These are phyloP conservation scores for Elymus sibiricus DNA, from an alignment of 176 grass and related monocot species.

Conservation along the genomic window DNA sequence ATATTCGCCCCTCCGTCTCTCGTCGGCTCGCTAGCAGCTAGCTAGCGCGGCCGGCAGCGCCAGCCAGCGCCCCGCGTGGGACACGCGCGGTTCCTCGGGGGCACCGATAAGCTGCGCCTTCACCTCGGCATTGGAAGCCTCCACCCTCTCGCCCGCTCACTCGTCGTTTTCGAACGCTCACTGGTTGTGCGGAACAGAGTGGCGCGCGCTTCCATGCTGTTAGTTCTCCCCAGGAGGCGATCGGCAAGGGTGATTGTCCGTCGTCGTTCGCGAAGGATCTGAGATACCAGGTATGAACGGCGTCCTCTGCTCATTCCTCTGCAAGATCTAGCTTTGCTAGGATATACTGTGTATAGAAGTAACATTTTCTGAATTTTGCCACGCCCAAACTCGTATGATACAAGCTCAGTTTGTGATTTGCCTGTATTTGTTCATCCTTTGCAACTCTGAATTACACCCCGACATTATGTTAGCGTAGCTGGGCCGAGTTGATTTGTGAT, in stretches of 20 bases:
- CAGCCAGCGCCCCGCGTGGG: slow-evolving; percentile 13
- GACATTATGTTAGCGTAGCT: neutral
- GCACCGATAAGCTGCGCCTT: slow-evolving; percentile 36
- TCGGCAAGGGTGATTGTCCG: neutral
- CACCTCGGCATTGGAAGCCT: slow-evolving; percentile 33
- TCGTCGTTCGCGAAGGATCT: neutral
- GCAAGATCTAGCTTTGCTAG: neutral
- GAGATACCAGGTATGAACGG: neutral
- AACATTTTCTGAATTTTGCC: neutral
- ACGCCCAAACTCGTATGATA: too few relatives aligned
- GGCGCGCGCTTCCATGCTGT: neutral
- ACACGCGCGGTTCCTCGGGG: slow-evolving; percentile 3
- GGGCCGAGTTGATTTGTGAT: neutral
- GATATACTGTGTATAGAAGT: neutral
- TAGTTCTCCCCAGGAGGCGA: neutral
- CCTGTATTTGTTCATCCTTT: neutral
- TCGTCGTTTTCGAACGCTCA: neutral
- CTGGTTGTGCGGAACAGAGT: neutral
- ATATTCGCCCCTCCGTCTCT: neutral
- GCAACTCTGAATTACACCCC: neutral
- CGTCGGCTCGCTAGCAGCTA: neutral
- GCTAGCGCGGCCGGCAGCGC: slow-evolving; percentile 25
- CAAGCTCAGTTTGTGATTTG: neutral
- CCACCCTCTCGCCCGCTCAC: neutral
- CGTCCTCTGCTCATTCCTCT: neutral